Evolutionary conservation across 2,329 filamentous ascomycete species (phyloP).

Genomic region (Aspergillus neoniger): DNA sequence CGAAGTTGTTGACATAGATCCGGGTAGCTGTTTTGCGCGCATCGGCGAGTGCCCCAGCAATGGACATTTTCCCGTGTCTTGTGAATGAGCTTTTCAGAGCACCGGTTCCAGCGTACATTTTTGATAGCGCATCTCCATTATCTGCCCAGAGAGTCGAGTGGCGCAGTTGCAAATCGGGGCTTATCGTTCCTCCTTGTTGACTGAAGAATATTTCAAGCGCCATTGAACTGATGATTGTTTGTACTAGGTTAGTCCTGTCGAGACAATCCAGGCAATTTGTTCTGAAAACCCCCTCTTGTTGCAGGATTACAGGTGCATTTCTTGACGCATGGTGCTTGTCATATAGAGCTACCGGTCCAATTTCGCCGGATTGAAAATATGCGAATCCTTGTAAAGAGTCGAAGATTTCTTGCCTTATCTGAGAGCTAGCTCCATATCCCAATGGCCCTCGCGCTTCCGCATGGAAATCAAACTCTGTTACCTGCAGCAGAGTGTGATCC

Average conservation of each 20-base stretch:
- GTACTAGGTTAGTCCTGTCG: conserved; percentile 92
- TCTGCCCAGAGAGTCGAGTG: conserved; percentile 96
- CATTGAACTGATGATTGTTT: conserved; percentile 94
- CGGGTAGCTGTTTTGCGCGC: conserved; percentile 90
- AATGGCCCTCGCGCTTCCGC: conserved; percentile 84
- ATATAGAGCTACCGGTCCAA: conserved; percentile 46
- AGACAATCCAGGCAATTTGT: conserved; percentile 96
- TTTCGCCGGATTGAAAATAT: conserved; percentile 83
- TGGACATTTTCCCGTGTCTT: conserved; percentile 89
- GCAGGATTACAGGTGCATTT: conserved; percentile 68
- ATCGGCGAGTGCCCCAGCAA: conserved; percentile 92
- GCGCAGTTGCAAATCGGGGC: conserved; percentile 83
- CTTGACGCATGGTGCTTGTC: conserved; percentile 45
- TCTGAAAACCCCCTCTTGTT: conserved; percentile 93
- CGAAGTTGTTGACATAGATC: conserved; percentile 96
- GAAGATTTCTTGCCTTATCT: conserved; percentile 77
- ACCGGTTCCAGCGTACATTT: conserved; percentile 95
- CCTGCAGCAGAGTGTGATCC: conserved; percentile 73
- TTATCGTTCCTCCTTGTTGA: conserved; percentile 69
- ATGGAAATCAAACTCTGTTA: conserved; percentile 95
- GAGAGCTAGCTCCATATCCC: conserved; percentile 87
- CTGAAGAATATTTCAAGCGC: conserved; percentile 80
- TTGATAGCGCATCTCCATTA: conserved; percentile 89
- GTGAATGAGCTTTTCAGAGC: conserved; percentile 96
- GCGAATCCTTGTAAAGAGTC: conserved; percentile 82